Base-by-base conservation (phyloP, 306 rosid species). In the Betula pendula region DNA sequence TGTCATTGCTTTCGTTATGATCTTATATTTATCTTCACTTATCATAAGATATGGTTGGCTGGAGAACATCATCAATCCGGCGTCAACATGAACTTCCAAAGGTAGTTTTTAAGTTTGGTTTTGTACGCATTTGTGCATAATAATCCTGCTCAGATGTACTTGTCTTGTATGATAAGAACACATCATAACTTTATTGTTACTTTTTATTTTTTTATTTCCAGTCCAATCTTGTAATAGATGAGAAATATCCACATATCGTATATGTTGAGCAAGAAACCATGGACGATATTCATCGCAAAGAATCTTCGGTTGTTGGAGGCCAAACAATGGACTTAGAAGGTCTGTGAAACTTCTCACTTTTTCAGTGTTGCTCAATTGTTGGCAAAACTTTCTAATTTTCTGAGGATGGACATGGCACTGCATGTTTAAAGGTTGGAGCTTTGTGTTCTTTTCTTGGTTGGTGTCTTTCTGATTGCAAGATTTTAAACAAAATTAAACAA, bases 21-120 rank as follows among this genome's bases (percentile, higher is more conserved):
- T 12, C 44, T 45, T 68, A 77, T 85, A 87, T 84, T 77, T 75
- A 20, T 35, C 89, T 84, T 89, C 83, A 92, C 93, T 83, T 70
- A 19, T 35, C 67, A 74, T 76, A 48, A 92, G 97, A 95, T 86
- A 87, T 95, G 93, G 99, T 95, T 74, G 99, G 99, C 74, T 95
- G 99, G 99, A 84, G 97, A 80, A 95, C 97, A n/a, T 95, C 99
- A 72, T 95, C 99, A 10, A 95, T 95, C 77, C 88, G 99, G 68
- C 97, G 96, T 79, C 96, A 90, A 79, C 84, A 84, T 86, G 99
- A 95, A 87, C 97, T 95, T 81, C 99, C 97, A 19, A 89, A 88
- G 99, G 89, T 82, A 52, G 72, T 31, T 73, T 38, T 81, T 65
- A 16, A 65, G n/a, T 77, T 40, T 81, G 71, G 73, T 19, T 55